Evolutionary conservation across 352 stramenopile species (phyloP).

Genomic region (Phytophthora fragariae): DNA sequence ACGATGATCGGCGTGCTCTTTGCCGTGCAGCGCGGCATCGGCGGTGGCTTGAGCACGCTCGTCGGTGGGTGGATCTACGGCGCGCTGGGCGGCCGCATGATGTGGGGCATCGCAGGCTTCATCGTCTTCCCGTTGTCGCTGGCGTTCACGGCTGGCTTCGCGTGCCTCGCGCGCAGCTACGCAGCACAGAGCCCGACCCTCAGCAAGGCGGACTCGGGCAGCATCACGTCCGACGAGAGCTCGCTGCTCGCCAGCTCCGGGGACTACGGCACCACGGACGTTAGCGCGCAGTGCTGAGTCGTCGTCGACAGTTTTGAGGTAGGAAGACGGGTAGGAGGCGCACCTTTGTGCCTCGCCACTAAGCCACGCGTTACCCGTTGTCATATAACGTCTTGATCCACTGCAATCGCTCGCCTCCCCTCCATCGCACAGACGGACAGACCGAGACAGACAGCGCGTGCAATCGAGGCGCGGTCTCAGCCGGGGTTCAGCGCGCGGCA

Average conservation of each 20-base stretch:
- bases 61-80: slow-evolving; percentile 52
- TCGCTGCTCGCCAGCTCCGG: slow-evolving; percentile 26
- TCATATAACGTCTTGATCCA: slow-evolving; percentile 7
- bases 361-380: neutral
- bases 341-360: neutral
- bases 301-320: slow-evolving; percentile 11
- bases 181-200: slow-evolving; percentile 24
- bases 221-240: slow-evolving; percentile 45
- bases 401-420: neutral
- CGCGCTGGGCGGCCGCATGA: slow-evolving; percentile 38
- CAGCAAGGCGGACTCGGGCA: slow-evolving; percentile 34
- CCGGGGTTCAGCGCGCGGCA: neutral
- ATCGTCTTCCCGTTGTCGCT: slow-evolving; percentile 44
- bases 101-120: slow-evolving; percentile 51
- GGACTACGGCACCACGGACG: slow-evolving; percentile 37
- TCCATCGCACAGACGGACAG: neutral
- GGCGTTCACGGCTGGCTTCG: slow-evolving; percentile 30
- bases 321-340: neutral
- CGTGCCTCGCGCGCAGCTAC: slow-evolving; percentile 43
- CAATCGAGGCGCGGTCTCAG: neutral
- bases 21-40: slow-evolving; percentile 47
- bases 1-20: slow-evolving; percentile 56
- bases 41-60: slow-evolving; percentile 45
- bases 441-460: neutral
- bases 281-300: slow-evolving; percentile 28